Percentiles rank a stretch among this genome's conserved stretches.
These are phyloP conservation scores for Teunomyces tritomae DNA, from an alignment of 805 yeast species.

Conservation along the genomic window DNA sequence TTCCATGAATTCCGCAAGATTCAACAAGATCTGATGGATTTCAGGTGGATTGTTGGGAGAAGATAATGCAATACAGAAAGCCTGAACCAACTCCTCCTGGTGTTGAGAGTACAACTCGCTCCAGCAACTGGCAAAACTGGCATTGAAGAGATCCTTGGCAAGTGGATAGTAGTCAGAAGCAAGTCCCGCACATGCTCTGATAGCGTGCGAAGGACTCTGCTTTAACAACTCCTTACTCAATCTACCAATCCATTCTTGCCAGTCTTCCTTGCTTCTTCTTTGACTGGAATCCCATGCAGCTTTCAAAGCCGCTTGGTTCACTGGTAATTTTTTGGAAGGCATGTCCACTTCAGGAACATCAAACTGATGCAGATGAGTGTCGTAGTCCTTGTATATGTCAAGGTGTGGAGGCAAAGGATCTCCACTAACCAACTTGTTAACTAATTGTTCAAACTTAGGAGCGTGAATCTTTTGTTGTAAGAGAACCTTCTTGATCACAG, in stretches of 20 bases:
- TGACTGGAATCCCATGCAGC: constrained; percentile 91
- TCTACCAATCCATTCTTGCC: constrained; percentile 96
- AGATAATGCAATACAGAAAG: constrained; percentile 82
- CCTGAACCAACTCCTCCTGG: constrained; percentile 83
- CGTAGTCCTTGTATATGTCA: constrained; percentile 63
- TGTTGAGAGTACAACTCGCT: constrained; percentile 82
- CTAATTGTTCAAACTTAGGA: constrained; percentile 75
- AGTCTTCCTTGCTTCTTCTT: constrained; percentile 87
- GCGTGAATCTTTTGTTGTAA: constrained; percentile 64
- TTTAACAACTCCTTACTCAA: constrained; percentile 80
- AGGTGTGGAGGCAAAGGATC: constrained; percentile 83
- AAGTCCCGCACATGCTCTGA: constrained; percentile 86
- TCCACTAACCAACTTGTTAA: constrained; percentile 70
- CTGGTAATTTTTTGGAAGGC: constrained; percentile 71
- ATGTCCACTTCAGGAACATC: constrained; percentile 65
- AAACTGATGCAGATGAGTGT: constrained; percentile 31
- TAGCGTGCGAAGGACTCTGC: constrained; percentile 92
- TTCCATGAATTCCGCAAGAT: constrained; percentile 94
- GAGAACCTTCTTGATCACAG: constrained; percentile 69
- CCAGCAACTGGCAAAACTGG: constrained; percentile 96
- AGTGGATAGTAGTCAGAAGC: constrained; percentile 86
- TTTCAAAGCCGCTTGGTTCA: constrained; percentile 60
- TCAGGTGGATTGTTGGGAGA: constrained; percentile 95
- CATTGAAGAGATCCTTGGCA: constrained; percentile 88
- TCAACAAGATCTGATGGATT: constrained; percentile 83